Conservation (phyloP, 768 basidiomycete genomes). For the Rubroboletus pulcherrimus region DNA sequence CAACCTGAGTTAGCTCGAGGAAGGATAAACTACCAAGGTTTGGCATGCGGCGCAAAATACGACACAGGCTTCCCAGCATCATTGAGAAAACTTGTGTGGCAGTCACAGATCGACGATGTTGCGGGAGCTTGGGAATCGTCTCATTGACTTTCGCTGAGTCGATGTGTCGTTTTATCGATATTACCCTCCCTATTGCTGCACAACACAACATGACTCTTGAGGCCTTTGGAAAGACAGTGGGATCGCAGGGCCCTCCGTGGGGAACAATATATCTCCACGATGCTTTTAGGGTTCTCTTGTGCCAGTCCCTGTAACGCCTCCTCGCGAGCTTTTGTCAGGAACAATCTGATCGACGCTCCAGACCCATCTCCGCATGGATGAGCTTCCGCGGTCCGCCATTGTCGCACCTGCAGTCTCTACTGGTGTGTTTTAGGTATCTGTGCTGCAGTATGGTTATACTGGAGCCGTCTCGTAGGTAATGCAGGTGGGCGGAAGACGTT, state of each 20-base stretch:
- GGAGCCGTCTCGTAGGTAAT: slow-evolving; percentile 15
- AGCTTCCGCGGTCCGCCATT: slow-evolving; percentile 20
- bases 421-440: slow-evolving; percentile 4
- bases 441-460: neutral
- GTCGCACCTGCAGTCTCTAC: slow-evolving; percentile 37
- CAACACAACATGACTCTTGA: slow-evolving; percentile 40
- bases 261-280: slow-evolving; percentile 39
- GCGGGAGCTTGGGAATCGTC: slow-evolving; percentile 11
- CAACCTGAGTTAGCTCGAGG: slow-evolving; percentile 29
- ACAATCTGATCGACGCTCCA: slow-evolving; percentile 39
- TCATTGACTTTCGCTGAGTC: slow-evolving; percentile 18
- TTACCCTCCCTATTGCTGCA: slow-evolving; percentile 15
- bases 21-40: slow-evolving; percentile 26
- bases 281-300: slow-evolving; percentile 33
- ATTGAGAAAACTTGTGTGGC: slow-evolving; percentile 16
- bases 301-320: slow-evolving; percentile 33
- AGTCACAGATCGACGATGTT: slow-evolving; percentile 22
- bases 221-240: slow-evolving; percentile 37
- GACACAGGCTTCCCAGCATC: slow-evolving; percentile 33
- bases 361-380: slow-evolving; percentile 27
- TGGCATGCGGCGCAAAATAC: slow-evolving; percentile 42
- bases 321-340: slow-evolving; percentile 36
- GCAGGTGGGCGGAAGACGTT: slow-evolving; percentile 19
- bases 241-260: slow-evolving; percentile 21
- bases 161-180: slow-evolving; percentile 8